Base-by-base conservation (phyloP, 1,284 basidiomycete species). In the Puccinia triticina region DNA sequence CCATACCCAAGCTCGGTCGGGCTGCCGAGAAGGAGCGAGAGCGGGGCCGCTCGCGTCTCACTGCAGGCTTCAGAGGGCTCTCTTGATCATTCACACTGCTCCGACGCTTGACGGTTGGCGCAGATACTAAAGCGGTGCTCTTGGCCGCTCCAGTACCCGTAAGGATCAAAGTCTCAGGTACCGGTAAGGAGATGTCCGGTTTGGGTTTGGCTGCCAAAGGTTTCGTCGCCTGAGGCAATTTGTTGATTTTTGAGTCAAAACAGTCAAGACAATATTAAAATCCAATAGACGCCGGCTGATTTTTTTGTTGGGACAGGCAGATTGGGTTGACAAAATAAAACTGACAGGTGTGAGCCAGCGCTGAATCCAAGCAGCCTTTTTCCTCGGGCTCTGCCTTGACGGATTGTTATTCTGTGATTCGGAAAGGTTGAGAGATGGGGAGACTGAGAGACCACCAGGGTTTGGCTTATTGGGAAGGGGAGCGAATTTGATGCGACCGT, bases 401-500 rank as follows among this genome's bases (percentile, higher is more conserved):
- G 7, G 16, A 21, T 50, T 14, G 18, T 0, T 40, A 61, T 57
- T 59, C 37, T 75, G 53, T 59, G 37, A 18, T 59, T 75, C 73
- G 23, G 18, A 32, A 10, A 29, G 46, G 23, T 10, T 23, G 0
- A 46, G 37, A 34, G 37, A 55, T 43, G 29, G 8, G 26, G 14
- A 18, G 2, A 53, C 12, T 21, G 73, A 5, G 14, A 12, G 11
- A 34, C 29, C n/a, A 23, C 2, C 0, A 75, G 55, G 14, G 37
- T 26, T 18, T 46, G 73, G 29, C 26, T 75, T 59, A 8, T 21
- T 43, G 21, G 73, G 73, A 16, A 75, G 73, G n/a, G 73, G 73
- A 7, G 73, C 73, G 26, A 75, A 75, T 75, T 57, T 75, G 37
- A 75, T 75, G 12, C 73, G 73, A 69, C n/a, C n/a, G n/a, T 69